Conservation (phyloP, 1,284 basidiomycete genomes). For the Trichosporon coremiiforme region DNA sequence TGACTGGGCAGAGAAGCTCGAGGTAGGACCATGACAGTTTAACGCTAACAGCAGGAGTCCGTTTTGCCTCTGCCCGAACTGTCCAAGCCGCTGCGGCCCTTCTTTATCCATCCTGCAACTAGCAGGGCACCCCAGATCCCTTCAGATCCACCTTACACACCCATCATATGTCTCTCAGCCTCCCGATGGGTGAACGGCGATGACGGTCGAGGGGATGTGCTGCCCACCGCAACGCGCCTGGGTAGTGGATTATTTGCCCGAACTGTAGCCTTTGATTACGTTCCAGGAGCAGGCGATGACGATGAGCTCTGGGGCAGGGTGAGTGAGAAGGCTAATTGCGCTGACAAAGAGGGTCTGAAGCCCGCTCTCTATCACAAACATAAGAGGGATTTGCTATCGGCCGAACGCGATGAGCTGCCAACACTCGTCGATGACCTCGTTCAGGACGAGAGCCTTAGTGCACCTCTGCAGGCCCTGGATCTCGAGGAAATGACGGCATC, state of each 20-base stretch:
- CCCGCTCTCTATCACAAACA: conserved; percentile 46
- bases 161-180: conserved; percentile 55
- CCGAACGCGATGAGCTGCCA: conserved; percentile 45
- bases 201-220: conserved; percentile 33
- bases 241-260: conserved; percentile 32
- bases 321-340: conserved; percentile 26
- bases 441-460: neutral
- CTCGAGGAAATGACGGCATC: neutral
- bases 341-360: conserved; percentile 43
- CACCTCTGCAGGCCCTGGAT: neutral
- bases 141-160: conserved; percentile 39
- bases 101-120: conserved; percentile 54
- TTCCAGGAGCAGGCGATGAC: conserved; percentile 57
- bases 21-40: conserved; percentile 33
- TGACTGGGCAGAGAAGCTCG: conserved; percentile 74
- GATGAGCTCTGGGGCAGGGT: conserved; percentile 57
- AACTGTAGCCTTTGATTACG: conserved; percentile 55
- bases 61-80: conserved; percentile 50
- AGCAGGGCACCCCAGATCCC: conserved; percentile 41
- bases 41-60: conserved; percentile 39
- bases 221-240: conserved; percentile 43
- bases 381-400: conserved; percentile 38
- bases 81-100: conserved; percentile 51
- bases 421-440: conserved; percentile 41
- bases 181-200: conserved; percentile 47